Conservation (phyloP, 1,139 yeast genomes). For the Nadsonia starkeyi-henricii region DNA sequence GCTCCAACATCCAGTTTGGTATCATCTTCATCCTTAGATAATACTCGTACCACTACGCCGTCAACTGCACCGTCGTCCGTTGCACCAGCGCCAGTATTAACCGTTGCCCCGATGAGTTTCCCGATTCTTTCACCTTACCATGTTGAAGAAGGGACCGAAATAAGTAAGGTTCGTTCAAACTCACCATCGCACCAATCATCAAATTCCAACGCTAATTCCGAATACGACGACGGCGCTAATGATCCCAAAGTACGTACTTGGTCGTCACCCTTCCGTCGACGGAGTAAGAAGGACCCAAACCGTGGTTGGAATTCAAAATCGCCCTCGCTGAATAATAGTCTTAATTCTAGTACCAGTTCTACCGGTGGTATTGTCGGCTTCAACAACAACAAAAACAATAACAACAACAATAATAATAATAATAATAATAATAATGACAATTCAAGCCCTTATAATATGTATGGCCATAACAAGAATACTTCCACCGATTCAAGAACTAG, state of each 20-base stretch:
- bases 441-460: conserved; percentile 11
- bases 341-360: conserved; percentile 5
- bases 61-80: too few species aligned
- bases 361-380: background rate
- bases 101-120: conserved; percentile 1
- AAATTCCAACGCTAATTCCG: conserved; percentile 10
- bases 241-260: conserved; percentile 21
- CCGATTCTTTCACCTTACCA: background rate
- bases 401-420: conserved; percentile 4
- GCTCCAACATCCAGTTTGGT: background rate
- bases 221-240: conserved; percentile 8
- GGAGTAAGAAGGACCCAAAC: conserved; percentile 18
- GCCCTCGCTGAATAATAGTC: conserved; percentile 9
- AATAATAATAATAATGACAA: conserved; percentile 11
- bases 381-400: background rate
- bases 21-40: too few species aligned
- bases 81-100: background rate
- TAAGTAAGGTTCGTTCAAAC: too few species aligned
- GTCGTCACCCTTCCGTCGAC: conserved; percentile 27
- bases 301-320: conserved; percentile 15
- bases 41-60: too few species aligned
- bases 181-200: background rate
- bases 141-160: background rate
- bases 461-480: conserved; percentile 5
- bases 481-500: conserved; percentile 9